Evolutionary conservation across 306 rosid genomes (phyloP).

Genomic region (Clitoria ternatea): DNA sequence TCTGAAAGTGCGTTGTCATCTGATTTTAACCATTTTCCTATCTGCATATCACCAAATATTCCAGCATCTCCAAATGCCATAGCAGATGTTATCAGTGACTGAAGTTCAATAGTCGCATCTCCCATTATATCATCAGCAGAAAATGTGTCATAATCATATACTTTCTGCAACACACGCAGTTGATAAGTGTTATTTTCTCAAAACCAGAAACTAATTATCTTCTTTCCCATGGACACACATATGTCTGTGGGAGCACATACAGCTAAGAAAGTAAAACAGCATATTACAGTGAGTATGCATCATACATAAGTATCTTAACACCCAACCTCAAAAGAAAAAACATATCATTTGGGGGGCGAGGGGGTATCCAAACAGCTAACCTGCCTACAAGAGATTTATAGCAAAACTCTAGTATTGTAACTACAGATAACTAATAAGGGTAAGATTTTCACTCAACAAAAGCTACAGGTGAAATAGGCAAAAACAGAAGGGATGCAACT

Average conservation of each 20-base stretch:
- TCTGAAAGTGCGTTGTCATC: slow-evolving; percentile 73
- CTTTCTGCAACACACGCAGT: slow-evolving; percentile 55
- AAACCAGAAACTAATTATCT: background rate
- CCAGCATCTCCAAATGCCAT: slow-evolving; percentile 93
- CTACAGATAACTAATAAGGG: background rate
- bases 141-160: slow-evolving; percentile 83
- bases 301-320: background rate
- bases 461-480: background rate
- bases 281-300: background rate
- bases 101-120: slow-evolving; percentile 95
- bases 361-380: background rate
- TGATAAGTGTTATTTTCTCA: background rate
- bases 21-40: slow-evolving; percentile 95
- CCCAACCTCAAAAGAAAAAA: background rate
- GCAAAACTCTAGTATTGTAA: background rate
- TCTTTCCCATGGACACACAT: background rate
- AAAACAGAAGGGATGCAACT: background rate
- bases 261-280: background rate
- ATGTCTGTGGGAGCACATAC: no score
- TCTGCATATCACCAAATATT: slow-evolving; percentile 90
- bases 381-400: background rate
- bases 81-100: slow-evolving; percentile 90
- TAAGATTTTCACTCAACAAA: background rate
- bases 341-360: background rate
- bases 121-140: slow-evolving; percentile 99